Percentiles rank a stretch among this genome's conserved stretches.
Evolutionary conservation across 2,329 filamentous ascomycete species (phyloP).

Genomic region (Trichoderma semiorbis): DNA sequence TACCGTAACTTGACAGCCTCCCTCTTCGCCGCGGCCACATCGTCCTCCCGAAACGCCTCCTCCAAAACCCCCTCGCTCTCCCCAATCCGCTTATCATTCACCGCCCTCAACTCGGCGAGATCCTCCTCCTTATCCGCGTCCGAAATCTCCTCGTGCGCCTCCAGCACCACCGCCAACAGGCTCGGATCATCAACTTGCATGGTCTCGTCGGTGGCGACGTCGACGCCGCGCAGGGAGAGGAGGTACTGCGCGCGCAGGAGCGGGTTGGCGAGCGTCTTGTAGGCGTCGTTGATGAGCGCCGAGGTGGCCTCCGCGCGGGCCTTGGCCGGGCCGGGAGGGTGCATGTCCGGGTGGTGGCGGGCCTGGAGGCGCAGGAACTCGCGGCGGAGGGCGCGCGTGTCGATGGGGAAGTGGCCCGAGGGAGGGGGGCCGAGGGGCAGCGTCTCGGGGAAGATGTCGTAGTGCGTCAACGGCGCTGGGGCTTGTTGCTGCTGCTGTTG

Average conservation of each 20-base stretch:
- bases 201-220: conserved; percentile 76
- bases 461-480: conserved; percentile 58
- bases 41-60: conserved; percentile 60
- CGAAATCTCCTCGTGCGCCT: conserved; percentile 73
- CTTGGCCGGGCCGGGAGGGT: conserved; percentile 49
- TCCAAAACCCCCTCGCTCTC: conserved; percentile 62
- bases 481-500: conserved; percentile 16
- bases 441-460: conserved; percentile 82
- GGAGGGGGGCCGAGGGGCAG: conserved; percentile 78
- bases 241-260: conserved; percentile 86
- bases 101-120: conserved; percentile 53
- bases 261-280: conserved; percentile 76
- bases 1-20: conserved; percentile 80
- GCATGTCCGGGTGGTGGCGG: conserved; percentile 69
- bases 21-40: conserved; percentile 61
- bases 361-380: conserved; percentile 87
- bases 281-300: conserved; percentile 84
- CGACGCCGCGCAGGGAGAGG: conserved; percentile 68
- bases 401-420: conserved; percentile 68
- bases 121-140: conserved; percentile 65
- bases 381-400: conserved; percentile 65
- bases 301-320: conserved; percentile 70
- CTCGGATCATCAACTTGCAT: conserved; percentile 64
- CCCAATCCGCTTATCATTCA: conserved; percentile 66
- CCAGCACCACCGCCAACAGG: conserved; percentile 75